phyloP scores from a whole-genome alignment of 192 early-diverging fungal genomes.

The Rhizophagus clarus region DNA sequence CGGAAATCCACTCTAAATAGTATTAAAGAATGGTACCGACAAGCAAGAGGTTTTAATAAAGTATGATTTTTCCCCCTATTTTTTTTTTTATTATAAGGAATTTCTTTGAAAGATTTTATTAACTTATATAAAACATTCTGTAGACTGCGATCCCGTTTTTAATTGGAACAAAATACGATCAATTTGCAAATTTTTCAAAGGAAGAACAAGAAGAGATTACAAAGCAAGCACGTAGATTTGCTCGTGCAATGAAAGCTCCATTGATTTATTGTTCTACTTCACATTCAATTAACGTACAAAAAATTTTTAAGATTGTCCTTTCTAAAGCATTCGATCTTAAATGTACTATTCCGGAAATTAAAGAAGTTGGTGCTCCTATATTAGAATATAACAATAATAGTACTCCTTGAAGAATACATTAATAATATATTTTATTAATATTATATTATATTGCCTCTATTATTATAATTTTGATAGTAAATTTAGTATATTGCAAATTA shows the following conservation, averaged over 20 bases:
- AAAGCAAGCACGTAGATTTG: constrained; percentile 86
- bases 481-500: too few species aligned
- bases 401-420: background rate
- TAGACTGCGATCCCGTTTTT: constrained; percentile 92
- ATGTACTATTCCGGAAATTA: constrained; percentile 91
- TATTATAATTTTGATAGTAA: too few species aligned
- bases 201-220: constrained; percentile 94
- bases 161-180: constrained; percentile 95
- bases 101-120: background rate
- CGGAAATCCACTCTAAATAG: constrained; percentile 89
- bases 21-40: constrained; percentile 96
- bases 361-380: constrained; percentile 88
- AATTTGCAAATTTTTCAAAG: constrained; percentile 81
- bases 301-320: constrained; percentile 96
- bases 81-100: background rate
- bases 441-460: too few species aligned
- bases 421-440: too few species aligned
- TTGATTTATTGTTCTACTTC: constrained; percentile 94
- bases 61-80: constrained; percentile 37
- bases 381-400: constrained; percentile 69
- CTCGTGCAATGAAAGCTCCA: constrained; percentile 93
- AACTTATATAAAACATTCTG: background rate
- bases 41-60: constrained; percentile 94
- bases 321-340: constrained; percentile 92
- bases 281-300: constrained; percentile 94